Conservation (phyloP, 2,329 filamentous ascomycete species). For the Trichoderma sp. region DNA sequence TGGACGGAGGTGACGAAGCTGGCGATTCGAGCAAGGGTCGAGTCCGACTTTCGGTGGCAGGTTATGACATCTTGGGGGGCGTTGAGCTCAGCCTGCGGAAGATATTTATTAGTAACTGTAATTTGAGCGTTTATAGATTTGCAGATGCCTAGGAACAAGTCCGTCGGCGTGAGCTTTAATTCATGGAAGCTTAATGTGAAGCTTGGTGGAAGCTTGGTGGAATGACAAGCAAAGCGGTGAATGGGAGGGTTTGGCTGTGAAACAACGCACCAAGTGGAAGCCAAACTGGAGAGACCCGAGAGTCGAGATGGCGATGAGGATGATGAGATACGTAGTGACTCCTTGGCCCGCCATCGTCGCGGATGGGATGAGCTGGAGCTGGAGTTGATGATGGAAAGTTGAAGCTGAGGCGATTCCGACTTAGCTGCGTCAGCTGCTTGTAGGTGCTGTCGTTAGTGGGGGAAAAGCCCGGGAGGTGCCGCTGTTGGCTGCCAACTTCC, state of each 20-base stretch:
- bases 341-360: slow-evolving; percentile 32
- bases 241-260: background rate
- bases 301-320: slow-evolving; percentile 72
- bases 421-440: background rate
- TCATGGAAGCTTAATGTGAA: background rate
- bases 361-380: background rate
- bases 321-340: slow-evolving; percentile 69
- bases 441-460: background rate
- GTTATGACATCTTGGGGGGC: slow-evolving; percentile 92
- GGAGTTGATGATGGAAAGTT: background rate
- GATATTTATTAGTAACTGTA: background rate
- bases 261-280: slow-evolving; percentile 71
- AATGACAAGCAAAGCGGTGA: background rate
- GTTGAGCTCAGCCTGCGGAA: slow-evolving; percentile 75
- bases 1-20: slow-evolving; percentile 29
- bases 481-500: background rate
- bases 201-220: background rate
- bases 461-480: background rate
- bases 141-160: background rate
- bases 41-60: slow-evolving; percentile 60
- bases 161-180: background rate
- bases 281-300: slow-evolving; percentile 91
- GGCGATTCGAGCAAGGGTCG: slow-evolving; percentile 29
- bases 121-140: background rate
- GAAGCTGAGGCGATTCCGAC: background rate